These are phyloP conservation scores for Pisolithus thermaeus DNA, from an alignment of 1,284 basidiomycete species.

Conservation along the genomic window DNA sequence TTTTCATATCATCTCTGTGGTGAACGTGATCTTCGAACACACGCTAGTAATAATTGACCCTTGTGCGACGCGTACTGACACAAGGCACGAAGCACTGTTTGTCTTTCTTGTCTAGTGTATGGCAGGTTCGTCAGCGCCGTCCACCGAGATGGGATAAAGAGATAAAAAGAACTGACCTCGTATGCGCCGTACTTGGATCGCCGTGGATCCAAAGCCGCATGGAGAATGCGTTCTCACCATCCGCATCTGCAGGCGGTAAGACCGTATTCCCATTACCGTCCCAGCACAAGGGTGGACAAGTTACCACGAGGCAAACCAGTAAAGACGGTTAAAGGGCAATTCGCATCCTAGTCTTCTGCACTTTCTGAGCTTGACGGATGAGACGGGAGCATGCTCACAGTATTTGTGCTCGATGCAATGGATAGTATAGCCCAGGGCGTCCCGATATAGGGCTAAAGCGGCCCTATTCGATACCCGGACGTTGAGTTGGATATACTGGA, in stretches of 20 bases:
- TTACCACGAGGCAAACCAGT: not conserved
- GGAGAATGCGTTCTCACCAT: conserved; percentile 80
- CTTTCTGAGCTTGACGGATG: not conserved
- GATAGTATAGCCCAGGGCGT: conserved; percentile 78
- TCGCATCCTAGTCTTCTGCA: no score
- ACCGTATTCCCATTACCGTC: not conserved
- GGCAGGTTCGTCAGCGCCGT: no score
- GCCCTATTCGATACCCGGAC: conserved; percentile 86
- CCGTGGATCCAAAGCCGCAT: conserved; percentile 58
- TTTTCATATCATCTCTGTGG: no score
- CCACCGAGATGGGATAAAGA: no score
- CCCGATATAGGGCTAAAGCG: conserved; percentile 76
- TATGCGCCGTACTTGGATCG: not conserved
- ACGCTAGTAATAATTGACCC: no score
- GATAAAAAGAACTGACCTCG: conserved; percentile 9
- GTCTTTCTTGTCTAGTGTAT: no score
- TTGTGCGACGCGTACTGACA: no score
- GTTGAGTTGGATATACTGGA: conserved; percentile 76
- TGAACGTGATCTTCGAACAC: no score
- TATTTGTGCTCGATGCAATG: conserved; percentile 76
- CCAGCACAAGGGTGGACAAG: not conserved
- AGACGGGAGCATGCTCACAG: conserved; percentile 51
- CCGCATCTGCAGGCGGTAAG: conserved; percentile 52
- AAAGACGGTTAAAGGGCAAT: not conserved
- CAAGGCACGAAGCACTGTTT: no score